Conservation (phyloP, 2,329 filamentous ascomycete genomes). For the Pseudocercospora crystallina region DNA sequence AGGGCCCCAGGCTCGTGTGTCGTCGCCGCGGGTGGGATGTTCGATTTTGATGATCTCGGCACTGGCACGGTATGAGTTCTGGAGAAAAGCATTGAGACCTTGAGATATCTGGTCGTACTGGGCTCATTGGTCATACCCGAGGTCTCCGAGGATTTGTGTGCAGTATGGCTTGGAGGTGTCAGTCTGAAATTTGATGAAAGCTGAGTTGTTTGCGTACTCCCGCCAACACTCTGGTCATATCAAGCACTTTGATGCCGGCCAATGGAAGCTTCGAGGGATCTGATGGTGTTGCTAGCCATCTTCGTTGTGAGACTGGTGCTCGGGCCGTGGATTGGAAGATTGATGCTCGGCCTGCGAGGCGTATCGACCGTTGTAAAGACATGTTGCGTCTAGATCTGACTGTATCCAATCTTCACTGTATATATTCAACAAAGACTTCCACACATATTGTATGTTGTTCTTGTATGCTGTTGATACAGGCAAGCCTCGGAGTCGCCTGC, state of each 20-base stretch:
- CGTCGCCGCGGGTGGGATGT: conserved; percentile 86
- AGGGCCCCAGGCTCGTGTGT: conserved; percentile 94
- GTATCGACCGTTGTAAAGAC: conserved; percentile 23
- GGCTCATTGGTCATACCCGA: conserved; percentile 67
- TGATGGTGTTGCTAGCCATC: conserved; percentile 45
- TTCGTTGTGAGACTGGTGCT: conserved; percentile 23
- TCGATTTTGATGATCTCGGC: conserved; percentile 98
- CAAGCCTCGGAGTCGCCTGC: no score
- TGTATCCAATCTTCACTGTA: no score
- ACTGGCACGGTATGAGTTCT: conserved; percentile 46
- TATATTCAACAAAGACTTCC: no score
- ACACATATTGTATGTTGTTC: no score
- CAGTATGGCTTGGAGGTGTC: conserved; percentile 73
- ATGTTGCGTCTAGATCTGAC: conserved; percentile 5
- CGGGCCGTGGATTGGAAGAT: conserved; percentile 8
- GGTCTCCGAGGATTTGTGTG: conserved; percentile 92
- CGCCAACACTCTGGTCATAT: conserved; percentile 94
- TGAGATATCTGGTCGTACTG: conserved; percentile 28
- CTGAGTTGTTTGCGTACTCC: conserved; percentile 58
- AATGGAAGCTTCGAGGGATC: conserved; percentile 63
- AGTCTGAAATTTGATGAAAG: conserved; percentile 8
- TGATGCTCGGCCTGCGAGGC: conserved; percentile 17
- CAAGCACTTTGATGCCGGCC: conserved; percentile 82
- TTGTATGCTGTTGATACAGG: no score
- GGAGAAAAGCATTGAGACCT: conserved; percentile 31